Evolutionary conservation across 208 protist genomes (phyloP).

Genomic region (Acanthamoeba quina): DNA sequence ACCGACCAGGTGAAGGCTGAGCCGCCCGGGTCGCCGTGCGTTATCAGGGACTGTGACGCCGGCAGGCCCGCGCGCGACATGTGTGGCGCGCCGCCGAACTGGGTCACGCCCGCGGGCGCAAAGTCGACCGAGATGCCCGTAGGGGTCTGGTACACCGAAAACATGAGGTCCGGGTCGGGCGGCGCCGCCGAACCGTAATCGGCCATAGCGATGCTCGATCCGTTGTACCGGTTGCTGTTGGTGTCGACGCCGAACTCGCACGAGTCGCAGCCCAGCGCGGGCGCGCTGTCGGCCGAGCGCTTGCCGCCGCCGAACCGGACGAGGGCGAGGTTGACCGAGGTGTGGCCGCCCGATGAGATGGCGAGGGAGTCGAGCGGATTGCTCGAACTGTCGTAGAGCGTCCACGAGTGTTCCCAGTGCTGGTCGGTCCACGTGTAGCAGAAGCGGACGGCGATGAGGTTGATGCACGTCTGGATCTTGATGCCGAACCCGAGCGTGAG

Average conservation of each 20-base stretch:
- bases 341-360: not conserved
- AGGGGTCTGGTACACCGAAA: not conserved
- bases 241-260: not conserved
- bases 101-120: not conserved
- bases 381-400: not conserved
- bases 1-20: conserved; percentile 46
- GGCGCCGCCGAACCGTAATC: not conserved
- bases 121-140: conserved; percentile 29
- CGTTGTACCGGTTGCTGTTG: not conserved
- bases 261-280: no score
- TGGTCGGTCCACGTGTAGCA: not conserved
- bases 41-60: not conserved
- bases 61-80: conserved; percentile 2
- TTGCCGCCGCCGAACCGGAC: not conserved
- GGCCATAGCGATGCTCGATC: not conserved
- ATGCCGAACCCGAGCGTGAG: conserved; percentile 20
- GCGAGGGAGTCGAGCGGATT: not conserved
- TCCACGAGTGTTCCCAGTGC: conserved; percentile 11
- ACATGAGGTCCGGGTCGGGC: not conserved
- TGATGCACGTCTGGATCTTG: conserved; percentile 59
- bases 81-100: not conserved
- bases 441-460: not conserved
- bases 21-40: conserved; percentile 28
- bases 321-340: conserved; percentile 14
- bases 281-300: not conserved